Evolutionary conservation across 768 basidiomycete species (phyloP).

Genomic region (Crepidotus variabilis): DNA sequence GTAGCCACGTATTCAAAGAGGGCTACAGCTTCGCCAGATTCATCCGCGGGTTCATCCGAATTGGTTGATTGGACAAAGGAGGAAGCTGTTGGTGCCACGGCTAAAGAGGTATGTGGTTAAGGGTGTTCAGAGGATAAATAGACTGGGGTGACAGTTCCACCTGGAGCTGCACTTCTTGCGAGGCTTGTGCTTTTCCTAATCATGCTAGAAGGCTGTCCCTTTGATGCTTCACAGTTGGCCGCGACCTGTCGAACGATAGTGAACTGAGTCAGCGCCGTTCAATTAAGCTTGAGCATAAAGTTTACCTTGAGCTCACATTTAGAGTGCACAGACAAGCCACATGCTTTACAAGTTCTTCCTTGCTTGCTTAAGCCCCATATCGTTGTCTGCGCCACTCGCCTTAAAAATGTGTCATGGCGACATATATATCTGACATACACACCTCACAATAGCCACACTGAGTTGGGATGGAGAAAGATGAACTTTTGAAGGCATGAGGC

Average conservation of each 20-base stretch:
- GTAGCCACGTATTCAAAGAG: slow-evolving; percentile 73
- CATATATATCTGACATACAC: neutral
- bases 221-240: slow-evolving; percentile 56
- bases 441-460: slow-evolving; percentile 82
- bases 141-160: slow-evolving; percentile 15
- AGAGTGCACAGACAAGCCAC: slow-evolving; percentile 75
- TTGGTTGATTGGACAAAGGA: slow-evolving; percentile 46
- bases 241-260: slow-evolving; percentile 47
- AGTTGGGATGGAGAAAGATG: slow-evolving; percentile 83
- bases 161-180: slow-evolving; percentile 21
- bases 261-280: neutral
- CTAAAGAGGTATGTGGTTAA: slow-evolving; percentile 13
- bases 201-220: slow-evolving; percentile 21
- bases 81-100: slow-evolving; percentile 44
- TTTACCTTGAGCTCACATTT: slow-evolving; percentile 84
- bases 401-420: slow-evolving; percentile 1
- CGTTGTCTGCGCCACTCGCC: slow-evolving; percentile 47
- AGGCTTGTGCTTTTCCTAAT: slow-evolving; percentile 20
- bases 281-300: neutral
- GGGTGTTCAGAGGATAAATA: slow-evolving; percentile 6
- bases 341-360: slow-evolving; percentile 79
- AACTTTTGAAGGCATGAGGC: slow-evolving; percentile 81
- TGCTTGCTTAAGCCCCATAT: slow-evolving; percentile 89
- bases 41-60: slow-evolving; percentile 32
- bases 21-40: slow-evolving; percentile 52